Evolutionary conservation across 2,329 filamentous ascomycete species (phyloP).

Genomic region (Neofusicoccum kwambonambiense): DNA sequence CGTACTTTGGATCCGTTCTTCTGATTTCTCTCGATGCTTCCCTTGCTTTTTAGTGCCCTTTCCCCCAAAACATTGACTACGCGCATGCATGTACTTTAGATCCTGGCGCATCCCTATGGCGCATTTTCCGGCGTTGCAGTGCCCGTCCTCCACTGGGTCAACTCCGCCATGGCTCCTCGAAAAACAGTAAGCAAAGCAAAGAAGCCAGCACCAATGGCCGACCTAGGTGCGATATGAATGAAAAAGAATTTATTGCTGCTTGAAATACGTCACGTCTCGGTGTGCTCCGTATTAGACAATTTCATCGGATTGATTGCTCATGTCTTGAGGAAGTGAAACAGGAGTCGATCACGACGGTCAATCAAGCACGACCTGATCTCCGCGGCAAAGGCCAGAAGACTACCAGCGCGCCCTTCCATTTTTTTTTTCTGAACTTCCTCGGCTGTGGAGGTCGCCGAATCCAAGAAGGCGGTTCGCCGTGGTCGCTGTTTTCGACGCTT

Average conservation of each 20-base stretch:
- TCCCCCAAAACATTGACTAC: constrained; percentile 15
- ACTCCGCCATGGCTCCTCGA: constrained; percentile 1
- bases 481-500: neutral
- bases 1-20: constrained; percentile 12
- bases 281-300: constrained; percentile 6
- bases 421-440: neutral
- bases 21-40: constrained; percentile 14
- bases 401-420: neutral
- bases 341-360: constrained; percentile 12
- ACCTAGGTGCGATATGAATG: constrained; percentile 4
- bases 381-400: neutral
- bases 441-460: neutral
- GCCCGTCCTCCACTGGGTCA: neutral
- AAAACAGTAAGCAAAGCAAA: constrained; percentile 5
- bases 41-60: constrained; percentile 11
- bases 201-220: neutral
- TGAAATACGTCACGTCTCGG: neutral
- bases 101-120: constrained; percentile 8
- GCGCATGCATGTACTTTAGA: constrained; percentile 19
- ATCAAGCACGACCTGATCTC: constrained; percentile 3
- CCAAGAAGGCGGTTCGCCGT: neutral
- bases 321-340: constrained; percentile 7
- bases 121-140: constrained; percentile 12
- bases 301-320: constrained; percentile 6
- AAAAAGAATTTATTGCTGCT: constrained; percentile 5